Percentiles rank a stretch among this genome's conserved stretches.
These are phyloP conservation scores for Cruciata laevipes DNA, from an alignment of 257 asterid genomes.

Conservation along the genomic window DNA sequence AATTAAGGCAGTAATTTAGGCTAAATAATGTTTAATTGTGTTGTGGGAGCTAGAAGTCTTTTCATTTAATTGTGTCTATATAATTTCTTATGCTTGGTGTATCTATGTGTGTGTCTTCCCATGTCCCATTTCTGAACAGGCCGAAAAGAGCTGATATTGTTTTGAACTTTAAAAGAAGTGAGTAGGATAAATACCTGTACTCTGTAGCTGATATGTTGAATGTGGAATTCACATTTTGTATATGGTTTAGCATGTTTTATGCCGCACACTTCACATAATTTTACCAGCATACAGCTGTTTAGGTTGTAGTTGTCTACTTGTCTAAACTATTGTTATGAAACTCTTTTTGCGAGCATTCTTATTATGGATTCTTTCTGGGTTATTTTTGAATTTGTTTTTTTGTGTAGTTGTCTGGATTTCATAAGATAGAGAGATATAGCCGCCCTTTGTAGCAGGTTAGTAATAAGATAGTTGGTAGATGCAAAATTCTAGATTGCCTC, in stretches of 20 bases:
- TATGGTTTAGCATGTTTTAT: not conserved
- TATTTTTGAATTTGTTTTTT: not conserved
- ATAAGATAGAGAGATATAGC: slow-evolving; percentile 11
- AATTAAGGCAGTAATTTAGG: not conserved
- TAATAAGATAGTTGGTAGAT: slow-evolving; percentile 2
- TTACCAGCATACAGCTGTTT: not conserved
- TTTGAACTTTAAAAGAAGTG: not conserved
- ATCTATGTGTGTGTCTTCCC: not conserved
- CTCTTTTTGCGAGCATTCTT: not conserved
- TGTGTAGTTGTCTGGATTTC: slow-evolving; percentile 7
- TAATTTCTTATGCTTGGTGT: not conserved
- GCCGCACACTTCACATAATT: not conserved
- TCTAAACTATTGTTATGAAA: not conserved
- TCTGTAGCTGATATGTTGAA: not conserved
- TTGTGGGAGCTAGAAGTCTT: not conserved
- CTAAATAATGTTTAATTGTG: not conserved
- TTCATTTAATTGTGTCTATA: no score
- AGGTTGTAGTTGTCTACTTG: no score
- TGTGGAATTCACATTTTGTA: not conserved
- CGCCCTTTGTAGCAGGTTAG: slow-evolving; percentile 1
- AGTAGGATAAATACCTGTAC: not conserved
- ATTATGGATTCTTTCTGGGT: slow-evolving; percentile 3
- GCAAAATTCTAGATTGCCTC: not conserved
- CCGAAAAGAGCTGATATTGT: not conserved
- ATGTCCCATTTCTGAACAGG: not conserved